Conservation (phyloP, 2,329 filamentous ascomycete genomes). For the Orbilia quercus region DNA sequence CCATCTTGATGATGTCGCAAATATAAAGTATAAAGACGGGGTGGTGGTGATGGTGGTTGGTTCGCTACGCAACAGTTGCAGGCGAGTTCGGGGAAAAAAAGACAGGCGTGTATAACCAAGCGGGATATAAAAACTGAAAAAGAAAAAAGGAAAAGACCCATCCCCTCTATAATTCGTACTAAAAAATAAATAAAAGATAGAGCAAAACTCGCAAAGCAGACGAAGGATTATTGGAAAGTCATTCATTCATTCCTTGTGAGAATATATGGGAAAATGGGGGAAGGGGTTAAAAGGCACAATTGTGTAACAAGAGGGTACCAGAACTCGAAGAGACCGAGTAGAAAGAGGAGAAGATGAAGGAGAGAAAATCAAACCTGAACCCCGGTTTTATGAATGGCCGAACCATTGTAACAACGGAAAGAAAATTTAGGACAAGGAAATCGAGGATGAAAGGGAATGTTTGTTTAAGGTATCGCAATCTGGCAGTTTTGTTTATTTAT, state of each 20-base stretch:
- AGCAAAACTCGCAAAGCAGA: constrained; percentile 26
- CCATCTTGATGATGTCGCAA: constrained; percentile 4
- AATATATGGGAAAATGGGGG: constrained; percentile 13
- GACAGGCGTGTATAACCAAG: constrained; percentile 29
- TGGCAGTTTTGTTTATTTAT: constrained; percentile 23
- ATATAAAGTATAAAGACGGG: constrained; percentile 1
- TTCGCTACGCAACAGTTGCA: constrained; percentile 10
- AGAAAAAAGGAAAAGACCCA: constrained; percentile 34
- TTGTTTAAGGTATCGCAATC: constrained; percentile 40
- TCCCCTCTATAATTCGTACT: constrained; percentile 52
- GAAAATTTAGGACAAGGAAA: constrained; percentile 23
- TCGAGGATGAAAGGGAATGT: constrained; percentile 23
- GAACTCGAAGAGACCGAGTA: not conserved
- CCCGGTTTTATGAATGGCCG: constrained; percentile 55
- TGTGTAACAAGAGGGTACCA: constrained; percentile 1
- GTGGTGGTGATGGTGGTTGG: constrained; percentile 12
- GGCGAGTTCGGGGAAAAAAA: not conserved
- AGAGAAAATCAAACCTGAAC: constrained; percentile 53
- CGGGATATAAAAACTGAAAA: not conserved
- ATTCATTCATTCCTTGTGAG: constrained; percentile 44
- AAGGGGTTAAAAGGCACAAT: constrained; percentile 18
- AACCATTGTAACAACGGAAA: constrained; percentile 43
- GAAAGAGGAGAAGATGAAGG: constrained; percentile 10
- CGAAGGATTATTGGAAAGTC: constrained; percentile 36
- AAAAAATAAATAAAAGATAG: constrained; percentile 23